phyloP scores from a whole-genome alignment of 2,329 filamentous ascomycete genomes.

The Diaporthe citri region DNA sequence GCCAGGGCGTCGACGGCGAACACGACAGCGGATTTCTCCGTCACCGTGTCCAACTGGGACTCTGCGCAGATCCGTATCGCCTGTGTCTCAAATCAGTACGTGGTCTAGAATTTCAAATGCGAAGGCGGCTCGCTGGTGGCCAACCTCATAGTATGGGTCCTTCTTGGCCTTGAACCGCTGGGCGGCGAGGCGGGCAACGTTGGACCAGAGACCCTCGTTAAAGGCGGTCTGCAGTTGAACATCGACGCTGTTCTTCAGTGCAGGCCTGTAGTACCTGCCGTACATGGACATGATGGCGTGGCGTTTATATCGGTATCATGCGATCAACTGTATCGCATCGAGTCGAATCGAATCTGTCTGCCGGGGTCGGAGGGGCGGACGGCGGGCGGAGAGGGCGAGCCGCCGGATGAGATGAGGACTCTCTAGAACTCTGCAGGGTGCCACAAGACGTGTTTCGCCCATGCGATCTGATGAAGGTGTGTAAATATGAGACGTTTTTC shows the following conservation, averaged over 20 bases:
- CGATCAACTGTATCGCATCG: not conserved
- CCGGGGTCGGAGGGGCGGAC: not conserved
- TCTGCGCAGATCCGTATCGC: constrained; percentile 64
- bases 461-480: not conserved
- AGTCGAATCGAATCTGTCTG: not conserved
- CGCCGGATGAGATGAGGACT: not conserved
- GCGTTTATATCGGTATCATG: not conserved
- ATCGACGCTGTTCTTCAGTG: constrained; percentile 64
- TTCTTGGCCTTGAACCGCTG: constrained; percentile 62
- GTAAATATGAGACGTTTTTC: not conserved
- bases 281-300: constrained; percentile 38
- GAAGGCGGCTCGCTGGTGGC: constrained; percentile 33
- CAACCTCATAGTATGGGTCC: constrained; percentile 69
- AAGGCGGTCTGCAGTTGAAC: constrained; percentile 69
- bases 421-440: not conserved
- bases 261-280: constrained; percentile 49
- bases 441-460: not conserved
- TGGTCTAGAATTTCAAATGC: rapidly evolving
- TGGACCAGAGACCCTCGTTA: constrained; percentile 65
- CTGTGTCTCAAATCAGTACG: constrained; percentile 45
- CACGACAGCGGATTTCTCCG: constrained; percentile 59
- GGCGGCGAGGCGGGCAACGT: constrained; percentile 64
- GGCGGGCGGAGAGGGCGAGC: not conserved
- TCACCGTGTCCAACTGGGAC: constrained; percentile 63
- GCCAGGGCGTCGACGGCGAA: constrained; percentile 60